A percentile compares a stretch with the other conserved stretches of the same genome.
Evolutionary conservation across 2,329 filamentous ascomycete genomes (phyloP).

Genomic region (Seiridium cupressi): DNA sequence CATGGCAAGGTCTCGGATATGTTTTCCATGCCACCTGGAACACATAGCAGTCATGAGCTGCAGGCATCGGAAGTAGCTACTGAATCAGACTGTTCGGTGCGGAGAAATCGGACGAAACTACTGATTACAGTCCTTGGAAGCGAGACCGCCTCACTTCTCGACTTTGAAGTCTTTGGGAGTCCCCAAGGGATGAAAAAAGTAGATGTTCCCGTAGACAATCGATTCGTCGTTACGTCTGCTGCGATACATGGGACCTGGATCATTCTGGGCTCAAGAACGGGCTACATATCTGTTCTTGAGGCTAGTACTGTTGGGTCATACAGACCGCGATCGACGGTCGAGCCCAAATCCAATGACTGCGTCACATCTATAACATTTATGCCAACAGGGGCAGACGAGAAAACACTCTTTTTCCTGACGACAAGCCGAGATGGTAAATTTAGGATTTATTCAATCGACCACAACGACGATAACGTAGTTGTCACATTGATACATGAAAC

Average conservation of each 20-base stretch:
- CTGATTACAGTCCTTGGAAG: slow-evolving; percentile 43
- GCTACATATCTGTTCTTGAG: slow-evolving; percentile 41
- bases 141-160: slow-evolving; percentile 40
- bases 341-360: slow-evolving; percentile 53
- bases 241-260: slow-evolving; percentile 38
- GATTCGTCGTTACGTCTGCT: slow-evolving; percentile 49
- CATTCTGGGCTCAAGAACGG: slow-evolving; percentile 54
- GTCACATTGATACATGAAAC: slow-evolving; percentile 64
- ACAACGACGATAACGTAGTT: slow-evolving; percentile 15
- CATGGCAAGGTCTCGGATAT: slow-evolving; percentile 51
- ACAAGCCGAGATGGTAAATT: slow-evolving; percentile 77
- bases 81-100: neutral
- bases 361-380: slow-evolving; percentile 69
- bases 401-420: slow-evolving; percentile 55
- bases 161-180: slow-evolving; percentile 27
- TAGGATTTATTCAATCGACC: slow-evolving; percentile 55
- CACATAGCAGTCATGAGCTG: neutral
- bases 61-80: neutral
- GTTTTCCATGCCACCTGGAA: slow-evolving; percentile 22
- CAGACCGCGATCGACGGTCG: slow-evolving; percentile 28
- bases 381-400: slow-evolving; percentile 33
- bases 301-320: slow-evolving; percentile 20
- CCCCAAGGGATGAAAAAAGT: slow-evolving; percentile 25
- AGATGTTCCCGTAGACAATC: slow-evolving; percentile 39
- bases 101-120: neutral